Evolutionary conservation across 805 yeast species (phyloP).

Genomic region (Metahyphopichia silvanorum): DNA sequence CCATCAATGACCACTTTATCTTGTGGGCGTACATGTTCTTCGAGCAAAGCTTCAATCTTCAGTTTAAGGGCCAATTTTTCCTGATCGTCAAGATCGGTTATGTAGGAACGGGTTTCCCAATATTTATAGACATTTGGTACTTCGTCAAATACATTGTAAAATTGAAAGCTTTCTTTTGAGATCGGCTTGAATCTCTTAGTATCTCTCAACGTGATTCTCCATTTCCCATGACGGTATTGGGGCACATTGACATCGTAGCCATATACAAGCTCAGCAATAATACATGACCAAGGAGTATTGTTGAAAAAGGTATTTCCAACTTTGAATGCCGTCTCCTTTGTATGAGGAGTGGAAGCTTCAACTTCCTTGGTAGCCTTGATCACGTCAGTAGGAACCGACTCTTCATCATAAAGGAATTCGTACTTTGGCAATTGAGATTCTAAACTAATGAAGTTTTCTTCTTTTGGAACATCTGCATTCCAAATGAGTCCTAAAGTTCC

Average conservation of each 20-base stretch:
- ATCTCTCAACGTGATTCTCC: slow-evolving; percentile 40
- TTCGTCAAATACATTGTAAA: slow-evolving; percentile 25
- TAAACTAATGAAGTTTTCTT: background rate
- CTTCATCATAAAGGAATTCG: slow-evolving; percentile 4
- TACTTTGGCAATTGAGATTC: slow-evolving; percentile 6
- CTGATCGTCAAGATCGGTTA: slow-evolving; percentile 40
- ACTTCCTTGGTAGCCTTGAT: slow-evolving; percentile 3
- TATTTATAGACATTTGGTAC: slow-evolving; percentile 41
- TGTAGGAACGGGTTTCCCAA: slow-evolving; percentile 56
- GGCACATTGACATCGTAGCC: slow-evolving; percentile 46
- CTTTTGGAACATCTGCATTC: slow-evolving; percentile 47
- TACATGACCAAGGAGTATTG: slow-evolving; percentile 34
- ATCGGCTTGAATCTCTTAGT: slow-evolving; percentile 32
- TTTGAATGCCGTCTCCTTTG: slow-evolving; percentile 2
- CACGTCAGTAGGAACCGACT: slow-evolving; percentile 5
- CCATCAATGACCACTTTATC: slow-evolving; percentile 8
- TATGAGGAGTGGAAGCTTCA: background rate
- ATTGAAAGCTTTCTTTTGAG: slow-evolving; percentile 26
- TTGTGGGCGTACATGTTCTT: slow-evolving; percentile 10
- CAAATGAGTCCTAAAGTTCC: slow-evolving; percentile 56
- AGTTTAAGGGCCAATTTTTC: slow-evolving; percentile 30
- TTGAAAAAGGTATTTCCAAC: slow-evolving; percentile 12
- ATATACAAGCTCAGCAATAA: slow-evolving; percentile 31
- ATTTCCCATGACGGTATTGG: slow-evolving; percentile 48
- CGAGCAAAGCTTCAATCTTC: slow-evolving; percentile 26